Evolutionary conservation across 495 filamentous ascomycete genomes (phyloP).

Genomic region (Glonium stellatum): DNA sequence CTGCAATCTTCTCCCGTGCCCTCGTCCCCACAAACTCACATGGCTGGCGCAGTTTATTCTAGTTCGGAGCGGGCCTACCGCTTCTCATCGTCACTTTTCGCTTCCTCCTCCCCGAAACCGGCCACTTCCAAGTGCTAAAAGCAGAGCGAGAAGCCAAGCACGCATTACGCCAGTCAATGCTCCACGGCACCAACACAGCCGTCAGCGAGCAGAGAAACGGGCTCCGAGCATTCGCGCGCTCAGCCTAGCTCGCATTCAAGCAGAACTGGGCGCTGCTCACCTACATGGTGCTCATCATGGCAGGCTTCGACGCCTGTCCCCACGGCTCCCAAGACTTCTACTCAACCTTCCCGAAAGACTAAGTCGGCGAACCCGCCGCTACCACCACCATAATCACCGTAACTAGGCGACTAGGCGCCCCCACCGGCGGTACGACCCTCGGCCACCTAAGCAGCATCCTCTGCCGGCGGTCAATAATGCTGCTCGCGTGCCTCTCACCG

Average conservation of each 20-base stretch:
- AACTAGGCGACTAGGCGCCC: slow-evolving; percentile 34
- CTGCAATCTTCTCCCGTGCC: slow-evolving; percentile 31
- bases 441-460: slow-evolving; percentile 38
- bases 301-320: slow-evolving; percentile 39
- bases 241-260: slow-evolving; percentile 28
- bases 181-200: background rate
- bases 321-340: slow-evolving; percentile 45
- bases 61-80: slow-evolving; percentile 35
- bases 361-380: slow-evolving; percentile 32
- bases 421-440: slow-evolving; percentile 33
- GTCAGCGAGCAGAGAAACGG: slow-evolving; percentile 12
- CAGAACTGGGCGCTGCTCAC: slow-evolving; percentile 40
- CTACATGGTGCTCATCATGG: slow-evolving; percentile 42
- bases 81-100: slow-evolving; percentile 33
- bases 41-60: slow-evolving; percentile 35
- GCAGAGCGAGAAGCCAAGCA: slow-evolving; percentile 33
- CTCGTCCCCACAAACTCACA: slow-evolving; percentile 32
- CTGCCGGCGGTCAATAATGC: slow-evolving; percentile 38
- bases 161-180: slow-evolving; percentile 1
- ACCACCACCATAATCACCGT: slow-evolving; percentile 38
- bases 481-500: slow-evolving; percentile 34
- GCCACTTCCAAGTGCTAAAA: slow-evolving; percentile 35
- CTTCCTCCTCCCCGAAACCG: slow-evolving; percentile 28
- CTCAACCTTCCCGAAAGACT: slow-evolving; percentile 39
- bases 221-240: slow-evolving; percentile 29